A percentile compares a stretch with the other conserved stretches of the same genome.
Evolutionary conservation across 345 rosid species (phyloP).

Genomic region (Ceriops zippeliana): DNA sequence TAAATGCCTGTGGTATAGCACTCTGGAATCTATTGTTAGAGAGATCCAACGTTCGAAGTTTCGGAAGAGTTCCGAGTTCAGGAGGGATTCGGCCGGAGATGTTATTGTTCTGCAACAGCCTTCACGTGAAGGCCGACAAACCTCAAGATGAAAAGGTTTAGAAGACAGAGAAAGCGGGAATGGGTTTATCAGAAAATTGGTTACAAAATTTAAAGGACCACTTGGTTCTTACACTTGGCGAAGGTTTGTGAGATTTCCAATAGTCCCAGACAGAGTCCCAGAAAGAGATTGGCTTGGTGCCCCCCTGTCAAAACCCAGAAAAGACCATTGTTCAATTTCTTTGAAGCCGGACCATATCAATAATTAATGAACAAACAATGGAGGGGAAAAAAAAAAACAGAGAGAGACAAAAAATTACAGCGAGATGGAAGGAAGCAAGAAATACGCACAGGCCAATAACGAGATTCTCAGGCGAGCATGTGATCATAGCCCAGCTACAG

Average conservation of each 20-base stretch:
- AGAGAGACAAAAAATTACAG: not conserved
- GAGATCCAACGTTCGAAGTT: slow-evolving; percentile 77
- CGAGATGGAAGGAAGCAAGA: not conserved
- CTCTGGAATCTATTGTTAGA: slow-evolving; percentile 74
- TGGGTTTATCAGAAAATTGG: not conserved
- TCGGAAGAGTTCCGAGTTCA: slow-evolving; percentile 60
- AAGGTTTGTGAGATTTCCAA: slow-evolving; percentile 87
- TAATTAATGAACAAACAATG: not conserved
- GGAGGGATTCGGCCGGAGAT: slow-evolving; percentile 77
- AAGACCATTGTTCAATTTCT: slow-evolving; percentile 1
- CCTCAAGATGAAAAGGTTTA: slow-evolving; percentile 5
- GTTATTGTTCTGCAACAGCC: slow-evolving; percentile 89
- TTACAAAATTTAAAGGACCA: not conserved
- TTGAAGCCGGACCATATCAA: not conserved
- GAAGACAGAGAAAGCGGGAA: slow-evolving; percentile 3
- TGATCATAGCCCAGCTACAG: slow-evolving; percentile 94
- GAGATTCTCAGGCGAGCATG: slow-evolving; percentile 78
- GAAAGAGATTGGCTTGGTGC: slow-evolving; percentile 94
- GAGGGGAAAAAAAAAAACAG: not conserved
- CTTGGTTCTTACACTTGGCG: slow-evolving; percentile 66
- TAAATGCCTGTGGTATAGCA: slow-evolving; percentile 52
- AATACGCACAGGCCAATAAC: slow-evolving; percentile 69
- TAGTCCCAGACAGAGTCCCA: slow-evolving; percentile 65
- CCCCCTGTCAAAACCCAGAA: slow-evolving; percentile 50
- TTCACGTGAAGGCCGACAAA: slow-evolving; percentile 30